Conservation (phyloP, 768 basidiomycete species). For the Rhizopogon vesiculosus region DNA sequence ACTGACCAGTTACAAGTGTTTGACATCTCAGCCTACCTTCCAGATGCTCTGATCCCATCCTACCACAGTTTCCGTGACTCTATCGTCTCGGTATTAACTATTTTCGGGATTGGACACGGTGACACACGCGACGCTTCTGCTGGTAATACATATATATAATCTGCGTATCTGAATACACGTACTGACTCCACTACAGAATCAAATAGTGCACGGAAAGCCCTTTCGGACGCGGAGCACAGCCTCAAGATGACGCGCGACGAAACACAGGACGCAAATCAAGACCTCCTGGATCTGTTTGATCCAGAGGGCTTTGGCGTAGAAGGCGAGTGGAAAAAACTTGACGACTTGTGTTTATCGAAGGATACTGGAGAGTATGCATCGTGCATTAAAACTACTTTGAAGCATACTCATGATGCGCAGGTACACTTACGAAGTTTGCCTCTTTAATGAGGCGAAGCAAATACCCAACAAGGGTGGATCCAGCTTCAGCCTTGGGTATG, state of each 20-base stretch:
- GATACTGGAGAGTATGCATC: conserved; percentile 84
- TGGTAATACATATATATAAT: conserved; percentile 26
- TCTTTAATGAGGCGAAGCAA: conserved; percentile 86
- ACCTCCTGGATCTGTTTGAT: conserved; percentile 64
- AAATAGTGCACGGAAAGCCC: conserved; percentile 55
- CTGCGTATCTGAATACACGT: background rate
- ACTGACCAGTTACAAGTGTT: conserved; percentile 50
- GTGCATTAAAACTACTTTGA: background rate
- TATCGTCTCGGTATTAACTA: conserved; percentile 57
- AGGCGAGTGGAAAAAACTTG: conserved; percentile 97
- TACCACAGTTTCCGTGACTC: conserved; percentile 65
- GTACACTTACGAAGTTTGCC: conserved; percentile 92
- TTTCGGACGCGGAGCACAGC: conserved; percentile 57
- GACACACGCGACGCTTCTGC: conserved; percentile 30
- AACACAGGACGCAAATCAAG: conserved; percentile 48
- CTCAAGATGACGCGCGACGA: conserved; percentile 51
- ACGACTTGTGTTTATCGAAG: conserved; percentile 72
- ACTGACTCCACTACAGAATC: conserved; percentile 38
- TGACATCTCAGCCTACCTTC: conserved; percentile 76
- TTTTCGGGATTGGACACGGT: conserved; percentile 52
- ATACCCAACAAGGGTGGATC: conserved; percentile 79
- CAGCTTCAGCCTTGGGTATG: conserved; percentile 79
- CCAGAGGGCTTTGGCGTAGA: conserved; percentile 63
- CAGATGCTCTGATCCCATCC: conserved; percentile 69
- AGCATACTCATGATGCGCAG: conserved; percentile 32